These are phyloP conservation scores for Exutisphaerella laricina DNA, from an alignment of 2,329 filamentous ascomycete species.

Conservation along the genomic window DNA sequence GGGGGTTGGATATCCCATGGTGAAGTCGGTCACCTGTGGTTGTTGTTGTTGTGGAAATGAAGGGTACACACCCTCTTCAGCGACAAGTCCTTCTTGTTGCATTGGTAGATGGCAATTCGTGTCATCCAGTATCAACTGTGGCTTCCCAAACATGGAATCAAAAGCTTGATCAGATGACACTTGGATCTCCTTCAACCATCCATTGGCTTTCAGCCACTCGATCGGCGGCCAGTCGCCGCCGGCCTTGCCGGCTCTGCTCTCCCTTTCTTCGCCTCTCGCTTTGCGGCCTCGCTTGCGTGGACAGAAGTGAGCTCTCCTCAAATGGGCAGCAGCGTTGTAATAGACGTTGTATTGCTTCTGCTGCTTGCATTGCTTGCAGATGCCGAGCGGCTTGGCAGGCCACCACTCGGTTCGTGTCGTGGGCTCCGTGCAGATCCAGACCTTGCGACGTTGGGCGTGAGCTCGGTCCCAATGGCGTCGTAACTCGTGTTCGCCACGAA, in stretches of 20 bases:
- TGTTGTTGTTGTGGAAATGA: slow-evolving; percentile 6
- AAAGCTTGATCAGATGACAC: slow-evolving; percentile 25
- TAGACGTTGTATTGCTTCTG: slow-evolving; percentile 81
- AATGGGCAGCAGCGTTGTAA: slow-evolving; percentile 90
- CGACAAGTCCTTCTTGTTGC: background rate
- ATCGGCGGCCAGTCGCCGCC: slow-evolving; percentile 58
- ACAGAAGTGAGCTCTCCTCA: slow-evolving; percentile 83
- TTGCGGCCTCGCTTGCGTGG: slow-evolving; percentile 55
- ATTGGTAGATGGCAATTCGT: background rate
- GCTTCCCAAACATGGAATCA: background rate
- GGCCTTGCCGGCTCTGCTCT: slow-evolving; percentile 52
- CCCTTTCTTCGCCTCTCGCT: slow-evolving; percentile 53
- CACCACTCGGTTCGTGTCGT: slow-evolving; percentile 31
- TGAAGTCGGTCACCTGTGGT: slow-evolving; percentile 14
- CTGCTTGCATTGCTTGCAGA: slow-evolving; percentile 76
- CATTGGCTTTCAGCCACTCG: slow-evolving; percentile 51
- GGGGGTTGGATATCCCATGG: slow-evolving; percentile 20
- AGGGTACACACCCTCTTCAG: background rate
- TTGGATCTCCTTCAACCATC: slow-evolving; percentile 55
- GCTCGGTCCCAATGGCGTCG: slow-evolving; percentile 53
- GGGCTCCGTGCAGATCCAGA: slow-evolving; percentile 59
- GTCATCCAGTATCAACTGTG: background rate
- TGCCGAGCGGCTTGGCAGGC: slow-evolving; percentile 59
- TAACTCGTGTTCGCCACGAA: slow-evolving; percentile 77
- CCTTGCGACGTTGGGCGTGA: slow-evolving; percentile 56